Evolutionary conservation across 2,329 filamentous ascomycete species (phyloP).

Genomic region (Massarina eburnea): DNA sequence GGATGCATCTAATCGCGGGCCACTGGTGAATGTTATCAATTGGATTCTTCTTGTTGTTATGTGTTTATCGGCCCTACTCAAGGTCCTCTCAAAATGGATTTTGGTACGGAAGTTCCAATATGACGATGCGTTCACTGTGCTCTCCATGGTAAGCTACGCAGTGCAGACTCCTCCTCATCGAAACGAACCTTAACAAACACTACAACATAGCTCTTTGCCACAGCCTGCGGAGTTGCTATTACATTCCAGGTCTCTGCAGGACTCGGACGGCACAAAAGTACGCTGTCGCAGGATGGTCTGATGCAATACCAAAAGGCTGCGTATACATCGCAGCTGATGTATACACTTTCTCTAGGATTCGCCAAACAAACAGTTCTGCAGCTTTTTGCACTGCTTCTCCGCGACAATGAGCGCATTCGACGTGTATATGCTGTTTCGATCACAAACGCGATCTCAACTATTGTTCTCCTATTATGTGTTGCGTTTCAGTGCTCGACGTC

Average conservation of each 20-base stretch:
- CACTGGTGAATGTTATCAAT: constrained; percentile 2
- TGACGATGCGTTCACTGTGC: constrained; percentile 1
- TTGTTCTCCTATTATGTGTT: neutral
- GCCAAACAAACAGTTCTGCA: constrained; percentile 2
- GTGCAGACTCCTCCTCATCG: neutral
- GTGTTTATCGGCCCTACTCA: neutral
- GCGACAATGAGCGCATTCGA: neutral
- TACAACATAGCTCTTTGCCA: neutral
- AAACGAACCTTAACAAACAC: neutral
- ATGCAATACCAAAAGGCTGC: neutral
- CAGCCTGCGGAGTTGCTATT: neutral
- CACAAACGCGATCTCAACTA: neutral
- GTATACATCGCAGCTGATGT: constrained; percentile 3
- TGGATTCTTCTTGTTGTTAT: constrained; percentile 2
- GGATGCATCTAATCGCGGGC: neutral
- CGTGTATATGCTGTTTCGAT: neutral
- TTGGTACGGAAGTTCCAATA: constrained; percentile 2
- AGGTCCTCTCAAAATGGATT: constrained; percentile 1
- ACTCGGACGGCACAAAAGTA: neutral
- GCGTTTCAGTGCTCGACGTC: neutral
- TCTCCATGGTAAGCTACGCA: constrained; percentile 1
- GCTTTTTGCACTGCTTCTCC: neutral
- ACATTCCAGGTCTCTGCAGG: neutral
- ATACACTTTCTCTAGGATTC: neutral
- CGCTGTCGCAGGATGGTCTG: neutral